Evolutionary conservation across 1,284 basidiomycete species (phyloP).

Genomic region (Puccinia polysora): DNA sequence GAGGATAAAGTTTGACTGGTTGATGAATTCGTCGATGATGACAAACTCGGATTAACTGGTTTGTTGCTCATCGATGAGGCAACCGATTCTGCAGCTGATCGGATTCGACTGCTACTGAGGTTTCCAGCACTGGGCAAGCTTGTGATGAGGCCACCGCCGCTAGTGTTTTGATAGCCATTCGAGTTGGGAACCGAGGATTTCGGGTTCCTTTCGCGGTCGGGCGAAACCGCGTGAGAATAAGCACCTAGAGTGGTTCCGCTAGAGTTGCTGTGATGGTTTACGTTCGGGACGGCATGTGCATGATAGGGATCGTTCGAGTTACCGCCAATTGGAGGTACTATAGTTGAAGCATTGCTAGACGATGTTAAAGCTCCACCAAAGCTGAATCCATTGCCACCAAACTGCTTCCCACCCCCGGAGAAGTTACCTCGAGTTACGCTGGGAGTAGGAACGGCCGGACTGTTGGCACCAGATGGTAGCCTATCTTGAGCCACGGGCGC

Average conservation of each 20-base stretch:
- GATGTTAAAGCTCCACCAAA: constrained; percentile 31
- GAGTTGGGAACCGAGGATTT: not conserved
- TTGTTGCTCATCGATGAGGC: not conserved
- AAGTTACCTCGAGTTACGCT: constrained; percentile 16
- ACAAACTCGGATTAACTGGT: not conserved
- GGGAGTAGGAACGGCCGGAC: constrained; percentile 9
- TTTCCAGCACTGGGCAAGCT: not conserved
- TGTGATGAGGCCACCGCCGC: not conserved
- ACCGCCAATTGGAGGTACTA: not conserved
- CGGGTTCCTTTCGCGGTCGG: constrained; percentile 25
- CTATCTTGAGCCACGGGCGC: constrained; percentile 12
- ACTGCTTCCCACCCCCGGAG: constrained; percentile 22
- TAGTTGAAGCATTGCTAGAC: not conserved
- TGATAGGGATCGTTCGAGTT: not conserved
- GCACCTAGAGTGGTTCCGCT: not conserved
- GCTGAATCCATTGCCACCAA: constrained; percentile 37
- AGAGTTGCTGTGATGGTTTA: too few relatives aligned
- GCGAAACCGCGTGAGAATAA: not conserved
- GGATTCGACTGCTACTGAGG: not conserved
- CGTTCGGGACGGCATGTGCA: not conserved
- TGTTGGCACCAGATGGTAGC: not conserved
- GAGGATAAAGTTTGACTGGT: not conserved
- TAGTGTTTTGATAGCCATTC: not conserved
- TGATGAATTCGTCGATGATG: not conserved
- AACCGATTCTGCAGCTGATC: not conserved